phyloP scores from a whole-genome alignment of 2,329 filamentous ascomycete genomes.

The Monilinia laxa region DNA sequence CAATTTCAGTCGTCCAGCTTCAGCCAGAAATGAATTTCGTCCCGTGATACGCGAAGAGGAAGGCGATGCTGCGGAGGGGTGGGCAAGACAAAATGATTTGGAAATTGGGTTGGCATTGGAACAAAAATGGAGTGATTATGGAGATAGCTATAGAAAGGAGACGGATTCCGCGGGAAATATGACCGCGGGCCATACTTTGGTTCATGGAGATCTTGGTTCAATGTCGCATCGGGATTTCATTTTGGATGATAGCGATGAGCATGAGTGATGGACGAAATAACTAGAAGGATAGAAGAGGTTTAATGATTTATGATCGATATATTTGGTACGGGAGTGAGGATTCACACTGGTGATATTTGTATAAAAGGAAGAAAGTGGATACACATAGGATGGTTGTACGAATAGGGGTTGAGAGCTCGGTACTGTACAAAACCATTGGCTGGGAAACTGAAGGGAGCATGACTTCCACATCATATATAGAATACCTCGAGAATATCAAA shows the following conservation, averaged over 20 bases:
- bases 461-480: neutral
- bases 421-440: neutral
- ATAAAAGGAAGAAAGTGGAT: neutral
- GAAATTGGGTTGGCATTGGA: constrained; percentile 17
- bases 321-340: neutral
- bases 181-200: neutral
- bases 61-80: constrained; percentile 2
- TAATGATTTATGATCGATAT: constrained; percentile 18
- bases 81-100: constrained; percentile 17
- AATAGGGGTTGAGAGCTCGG: neutral
- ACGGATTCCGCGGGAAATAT: neutral
- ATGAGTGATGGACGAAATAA: constrained; percentile 12
- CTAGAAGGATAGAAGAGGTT: neutral
- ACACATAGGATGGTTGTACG: neutral
- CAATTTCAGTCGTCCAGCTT: constrained; percentile 13
- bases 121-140: constrained; percentile 6
- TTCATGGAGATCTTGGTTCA: neutral
- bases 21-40: neutral
- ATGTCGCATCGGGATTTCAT: constrained; percentile 8
- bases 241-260: constrained; percentile 20
- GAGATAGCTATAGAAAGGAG: neutral
- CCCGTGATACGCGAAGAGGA: neutral
- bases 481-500: neutral
- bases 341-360: neutral
- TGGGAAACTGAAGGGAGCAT: neutral